phyloP scores from a whole-genome alignment of 805 yeast genomes.

The Ogataea kodamae region DNA sequence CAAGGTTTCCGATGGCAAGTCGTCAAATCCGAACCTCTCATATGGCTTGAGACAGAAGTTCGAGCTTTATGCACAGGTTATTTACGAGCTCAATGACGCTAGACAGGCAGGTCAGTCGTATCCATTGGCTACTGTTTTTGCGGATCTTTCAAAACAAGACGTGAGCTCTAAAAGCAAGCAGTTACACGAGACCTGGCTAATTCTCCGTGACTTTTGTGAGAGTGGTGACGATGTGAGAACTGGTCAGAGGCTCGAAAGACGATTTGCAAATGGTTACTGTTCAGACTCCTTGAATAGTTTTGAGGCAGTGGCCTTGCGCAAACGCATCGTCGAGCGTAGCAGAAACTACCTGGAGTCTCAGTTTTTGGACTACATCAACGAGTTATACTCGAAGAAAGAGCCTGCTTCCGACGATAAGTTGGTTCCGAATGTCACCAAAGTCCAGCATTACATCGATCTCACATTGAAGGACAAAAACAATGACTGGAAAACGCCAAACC shows the following conservation, averaged over 20 bases:
- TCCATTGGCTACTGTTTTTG: constrained; percentile 57
- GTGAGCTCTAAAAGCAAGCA: constrained; percentile 66
- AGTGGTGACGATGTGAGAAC: constrained; percentile 35
- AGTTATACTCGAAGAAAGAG: constrained; percentile 47
- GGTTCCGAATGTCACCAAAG: constrained; percentile 60
- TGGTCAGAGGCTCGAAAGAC: constrained; percentile 26
- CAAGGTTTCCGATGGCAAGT: constrained; percentile 17
- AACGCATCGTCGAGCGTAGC: constrained; percentile 51
- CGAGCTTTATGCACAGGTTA: constrained; percentile 69
- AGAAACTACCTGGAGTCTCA: constrained; percentile 67
- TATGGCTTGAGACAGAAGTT: constrained; percentile 49
- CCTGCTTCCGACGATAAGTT: constrained; percentile 28
- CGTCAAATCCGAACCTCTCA: constrained; percentile 36
- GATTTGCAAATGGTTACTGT: constrained; percentile 32
- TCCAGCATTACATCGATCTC: constrained; percentile 56
- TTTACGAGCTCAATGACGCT: constrained; percentile 67
- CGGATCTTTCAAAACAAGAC: constrained; percentile 54
- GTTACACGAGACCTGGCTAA: constrained; percentile 69
- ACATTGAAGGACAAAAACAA: constrained; percentile 38
- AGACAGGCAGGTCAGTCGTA: constrained; percentile 52
- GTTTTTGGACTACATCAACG: constrained; percentile 71
- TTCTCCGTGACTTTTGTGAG: constrained; percentile 49
- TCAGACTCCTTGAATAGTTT: constrained; percentile 25
- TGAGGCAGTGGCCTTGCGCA: constrained; percentile 37
- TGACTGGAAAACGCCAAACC: constrained; percentile 49